phyloP scores from a whole-genome alignment of 106 monocot species.

The Posidonia australis region DNA sequence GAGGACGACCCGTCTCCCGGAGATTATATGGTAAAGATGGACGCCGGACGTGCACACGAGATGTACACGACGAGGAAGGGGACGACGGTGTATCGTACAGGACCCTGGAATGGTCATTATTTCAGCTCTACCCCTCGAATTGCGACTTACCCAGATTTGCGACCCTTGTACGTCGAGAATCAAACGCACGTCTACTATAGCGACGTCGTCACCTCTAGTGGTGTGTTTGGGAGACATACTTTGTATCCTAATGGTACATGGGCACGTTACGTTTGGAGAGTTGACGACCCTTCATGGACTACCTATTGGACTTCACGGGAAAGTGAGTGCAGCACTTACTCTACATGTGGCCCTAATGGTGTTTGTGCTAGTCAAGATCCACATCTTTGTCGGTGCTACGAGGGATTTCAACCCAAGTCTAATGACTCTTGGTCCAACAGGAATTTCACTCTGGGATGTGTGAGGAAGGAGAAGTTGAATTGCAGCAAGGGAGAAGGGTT shows the following conservation, averaged over 20 bases:
- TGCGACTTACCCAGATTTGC: neutral
- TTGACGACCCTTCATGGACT: neutral
- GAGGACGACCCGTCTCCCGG: constrained; percentile 29
- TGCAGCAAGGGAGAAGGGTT: constrained; percentile 10
- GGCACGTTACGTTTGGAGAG: constrained; percentile 5
- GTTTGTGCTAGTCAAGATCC: constrained; percentile 3
- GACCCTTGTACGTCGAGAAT: neutral
- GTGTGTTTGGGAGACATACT: constrained; percentile 1
- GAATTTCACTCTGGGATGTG: constrained; percentile 9
- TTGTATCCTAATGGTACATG: neutral
- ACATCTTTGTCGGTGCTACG: constrained; percentile 1
- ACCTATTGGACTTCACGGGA: neutral
- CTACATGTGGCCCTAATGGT: constrained; percentile 14
- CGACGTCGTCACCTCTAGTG: neutral
- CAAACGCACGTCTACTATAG: neutral
- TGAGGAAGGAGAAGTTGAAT: neutral
- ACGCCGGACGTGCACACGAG: no score
- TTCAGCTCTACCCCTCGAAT: constrained; percentile 6
- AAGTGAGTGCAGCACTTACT: neutral
- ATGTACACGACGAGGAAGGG: no score
- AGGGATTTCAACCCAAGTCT: neutral
- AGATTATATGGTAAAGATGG: neutral
- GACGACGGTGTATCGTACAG: neutral
- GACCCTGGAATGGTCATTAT: constrained; percentile 15
- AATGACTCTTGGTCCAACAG: neutral